Percentiles rank a stretch among this genome's conserved stretches.
Conservation (phyloP, 352 stramenopile species). For the Saprolegnia diclina region DNA sequence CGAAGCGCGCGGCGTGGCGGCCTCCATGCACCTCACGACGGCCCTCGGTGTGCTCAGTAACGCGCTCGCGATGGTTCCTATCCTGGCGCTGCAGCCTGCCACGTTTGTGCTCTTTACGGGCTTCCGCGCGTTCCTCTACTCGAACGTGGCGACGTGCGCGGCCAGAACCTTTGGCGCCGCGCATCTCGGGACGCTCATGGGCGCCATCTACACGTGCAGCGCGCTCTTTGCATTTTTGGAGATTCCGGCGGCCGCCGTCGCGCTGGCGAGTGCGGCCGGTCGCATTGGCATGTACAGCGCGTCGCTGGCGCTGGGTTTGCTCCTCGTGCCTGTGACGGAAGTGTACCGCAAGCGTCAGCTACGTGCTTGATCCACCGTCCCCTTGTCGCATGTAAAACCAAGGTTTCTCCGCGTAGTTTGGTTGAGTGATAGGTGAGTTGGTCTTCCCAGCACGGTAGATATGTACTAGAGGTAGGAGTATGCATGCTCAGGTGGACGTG, state of each 20-base stretch:
- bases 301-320: not conserved
- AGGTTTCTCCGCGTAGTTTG: too few relatives aligned
- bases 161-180: slow-evolving; percentile 15
- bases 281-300: not conserved
- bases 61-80: slow-evolving; percentile 1
- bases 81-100: slow-evolving; percentile 11
- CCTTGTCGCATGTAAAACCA: too few relatives aligned
- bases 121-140: slow-evolving; percentile 24
- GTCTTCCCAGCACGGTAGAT: too few relatives aligned
- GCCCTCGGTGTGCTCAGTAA: not conserved
- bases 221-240: slow-evolving; percentile 9
- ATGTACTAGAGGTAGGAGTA: too few relatives aligned
- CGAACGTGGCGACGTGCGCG: slow-evolving; percentile 1
- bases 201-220: not conserved
- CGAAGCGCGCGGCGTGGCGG: not conserved
- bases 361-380: too few relatives aligned
- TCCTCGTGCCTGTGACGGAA: not conserved
- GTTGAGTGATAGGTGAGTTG: too few relatives aligned
- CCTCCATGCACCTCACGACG: slow-evolving; percentile 17
- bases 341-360: not conserved
- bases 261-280: not conserved
- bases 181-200: slow-evolving; percentile 15
- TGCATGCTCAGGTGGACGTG: too few relatives aligned
- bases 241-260: not conserved
- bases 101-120: slow-evolving; percentile 23